Evolutionary conservation across 768 basidiomycete genomes (phyloP), one percentile per base, ranked within the genome.

Genomic region (Candolleomyces eurysporus): DNA sequence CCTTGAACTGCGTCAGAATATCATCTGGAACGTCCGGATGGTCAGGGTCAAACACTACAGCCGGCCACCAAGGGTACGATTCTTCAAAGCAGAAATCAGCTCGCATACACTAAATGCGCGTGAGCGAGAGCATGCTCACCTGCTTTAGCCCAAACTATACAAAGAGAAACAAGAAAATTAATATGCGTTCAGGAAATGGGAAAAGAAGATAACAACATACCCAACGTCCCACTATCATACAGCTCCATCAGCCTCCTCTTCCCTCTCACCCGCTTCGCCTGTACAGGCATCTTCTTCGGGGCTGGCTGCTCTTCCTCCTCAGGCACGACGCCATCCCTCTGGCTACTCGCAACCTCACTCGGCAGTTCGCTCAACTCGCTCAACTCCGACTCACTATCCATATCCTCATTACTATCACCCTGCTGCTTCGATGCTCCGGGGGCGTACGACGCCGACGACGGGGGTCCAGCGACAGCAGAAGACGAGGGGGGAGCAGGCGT

Each of bases 61-160:
- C 94, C 45, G 94, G 92, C 88, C 90, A 96, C 87, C 88, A 96
- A 1, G 94, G 94, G 66, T 79, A 95, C 0, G 87, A 82, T 40
- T 77, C 92, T 92, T 61, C 30, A 53, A n/a, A 60, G 13, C 9
- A 22, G 54, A 51, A 55, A 52, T 65, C 52, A 53, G 46, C 48
- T 40, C 53, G 58, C n/a, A 39, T 39, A 59, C 19, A 26, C 26
- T 26, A 49, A 17, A 46, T 51, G 55, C 55, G 48, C 30, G 21
- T 48, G 31, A 39, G 36, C 32, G 32, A 32, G 8, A 43, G 26
- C 73, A 4, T 5, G 5, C 85, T 62, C 65, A 88, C 89, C 78
- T 59, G 83, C 76, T 80, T 94, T 94, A 0, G 90, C 92, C 93
- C 94, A 96, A 0, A 95, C 94, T 92, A 56, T 21, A 56, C 6